Evolutionary conservation across 495 filamentous ascomycete genomes (phyloP), one percentile per base, ranked within the genome.

Genomic region (Xylaria nigripes): DNA sequence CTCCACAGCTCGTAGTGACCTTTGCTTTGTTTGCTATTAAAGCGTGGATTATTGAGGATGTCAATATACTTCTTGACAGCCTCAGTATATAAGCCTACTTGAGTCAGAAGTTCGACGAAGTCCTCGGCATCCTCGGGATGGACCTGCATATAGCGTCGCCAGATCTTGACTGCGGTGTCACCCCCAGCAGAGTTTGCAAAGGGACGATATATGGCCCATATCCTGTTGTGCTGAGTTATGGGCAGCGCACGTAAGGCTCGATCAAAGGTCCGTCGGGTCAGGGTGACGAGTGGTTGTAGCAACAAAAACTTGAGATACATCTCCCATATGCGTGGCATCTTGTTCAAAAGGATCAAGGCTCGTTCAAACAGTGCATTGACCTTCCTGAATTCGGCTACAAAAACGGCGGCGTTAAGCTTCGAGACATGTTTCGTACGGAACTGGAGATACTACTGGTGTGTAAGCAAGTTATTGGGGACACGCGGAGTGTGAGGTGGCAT

Each of bases 271-370:
- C 85, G 83, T 43, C 94, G 80, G 8, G 91, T 95, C 60, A 84
- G 80, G n/a, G 90, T 96, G 42, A 97, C 83, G 36, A 95, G 75
- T 7, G 94, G 95, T 64, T 97, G 94, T 60, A 88, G 81, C 62
- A 92, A 81, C 58, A 97, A 73, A 65, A 97, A 97, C 34, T 81
- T 81, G 41, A 99, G 82, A 66, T 96, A 99, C 86, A 96, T 90
- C 70, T 95, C 90, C 94, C 94, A 99, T 64, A 97, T 93, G 55
- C 82, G 79, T 44, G 94, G 94, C 94, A 99, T 99, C 71, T 99
- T 99, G 74, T 97, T 96, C 59, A 99, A 80, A 8, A 99, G 78
- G 56, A 97, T 87, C 32, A 99, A 74, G 9, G 94, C 91, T 59
- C 89, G 82, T 71, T 99, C 94, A 62, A 96, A 99, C 25, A 96